Evolutionary conservation across 768 basidiomycete genomes (phyloP).

Genomic region (Hericium erinaceus): DNA sequence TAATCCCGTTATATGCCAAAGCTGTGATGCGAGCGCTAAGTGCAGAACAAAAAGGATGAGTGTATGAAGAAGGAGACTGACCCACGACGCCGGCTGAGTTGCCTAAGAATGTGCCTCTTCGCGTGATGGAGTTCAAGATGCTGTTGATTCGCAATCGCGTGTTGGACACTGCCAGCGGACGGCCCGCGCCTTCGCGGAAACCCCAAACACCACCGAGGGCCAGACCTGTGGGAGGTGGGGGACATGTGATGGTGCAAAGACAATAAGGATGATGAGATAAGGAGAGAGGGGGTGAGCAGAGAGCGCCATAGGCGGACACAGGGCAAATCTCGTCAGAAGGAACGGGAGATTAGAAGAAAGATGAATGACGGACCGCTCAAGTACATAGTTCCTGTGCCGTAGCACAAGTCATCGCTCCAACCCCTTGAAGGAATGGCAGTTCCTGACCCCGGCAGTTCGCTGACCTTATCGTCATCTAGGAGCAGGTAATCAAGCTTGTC

Average conservation of each 20-base stretch:
- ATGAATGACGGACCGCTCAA: conserved; percentile 69
- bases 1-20: conserved; percentile 91
- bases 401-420: conserved; percentile 99
- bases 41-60: conserved; percentile 29
- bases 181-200: conserved; percentile 83
- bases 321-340: conserved; percentile 17
- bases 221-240: conserved; percentile 66
- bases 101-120: conserved; percentile 95
- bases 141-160: conserved; percentile 90
- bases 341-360: conserved; percentile 13
- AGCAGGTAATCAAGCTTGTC: conserved; percentile 93
- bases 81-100: conserved; percentile 98
- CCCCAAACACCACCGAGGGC: conserved; percentile 95
- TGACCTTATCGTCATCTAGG: conserved; percentile 95
- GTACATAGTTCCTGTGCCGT: conserved; percentile 99
- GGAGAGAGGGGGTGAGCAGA: conserved; percentile 24
- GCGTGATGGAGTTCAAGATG: conserved; percentile 90
- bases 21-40: conserved; percentile 45
- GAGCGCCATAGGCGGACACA: conserved; percentile 41
- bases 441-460: conserved; percentile 77
- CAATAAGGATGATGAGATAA: conserved; percentile 51
- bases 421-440: conserved; percentile 92
- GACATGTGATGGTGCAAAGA: conserved; percentile 70
- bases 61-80: conserved; percentile 38
- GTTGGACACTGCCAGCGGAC: conserved; percentile 82